phyloP scores from a whole-genome alignment of 495 filamentous ascomycete genomes.

The Neurospora sp. region DNA sequence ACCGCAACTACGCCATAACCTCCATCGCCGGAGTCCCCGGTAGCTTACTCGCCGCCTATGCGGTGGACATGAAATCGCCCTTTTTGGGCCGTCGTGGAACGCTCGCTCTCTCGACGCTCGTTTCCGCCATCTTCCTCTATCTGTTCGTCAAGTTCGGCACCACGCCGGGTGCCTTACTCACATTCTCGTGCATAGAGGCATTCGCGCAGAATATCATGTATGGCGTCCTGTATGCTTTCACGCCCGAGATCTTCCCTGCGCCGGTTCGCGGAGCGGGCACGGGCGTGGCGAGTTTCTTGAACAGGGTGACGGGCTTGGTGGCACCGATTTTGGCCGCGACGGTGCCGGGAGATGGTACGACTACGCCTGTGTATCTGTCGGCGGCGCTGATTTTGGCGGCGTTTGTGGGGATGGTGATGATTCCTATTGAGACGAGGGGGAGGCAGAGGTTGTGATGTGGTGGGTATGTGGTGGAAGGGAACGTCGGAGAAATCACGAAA shows the following conservation, averaged over 20 bases:
- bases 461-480: background rate
- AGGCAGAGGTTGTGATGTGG: slow-evolving; percentile 50
- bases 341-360: slow-evolving; percentile 53
- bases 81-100: slow-evolving; percentile 66
- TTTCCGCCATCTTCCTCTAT: slow-evolving; percentile 69
- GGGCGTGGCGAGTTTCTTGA: slow-evolving; percentile 62
- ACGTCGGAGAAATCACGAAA: background rate
- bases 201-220: slow-evolving; percentile 77
- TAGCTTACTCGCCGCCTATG: slow-evolving; percentile 56
- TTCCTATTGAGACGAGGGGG: slow-evolving; percentile 69
- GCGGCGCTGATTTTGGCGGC: slow-evolving; percentile 60
- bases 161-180: slow-evolving; percentile 50
- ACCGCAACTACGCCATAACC: slow-evolving; percentile 70
- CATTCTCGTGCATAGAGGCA: slow-evolving; percentile 67
- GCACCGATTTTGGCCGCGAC: slow-evolving; percentile 71
- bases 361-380: slow-evolving; percentile 62
- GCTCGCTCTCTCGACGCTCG: slow-evolving; percentile 51
- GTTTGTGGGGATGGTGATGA: slow-evolving; percentile 47
- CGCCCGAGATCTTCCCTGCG: slow-evolving; percentile 73
- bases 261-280: slow-evolving; percentile 72
- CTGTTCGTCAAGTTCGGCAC: slow-evolving; percentile 45
- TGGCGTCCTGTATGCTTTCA: slow-evolving; percentile 79
- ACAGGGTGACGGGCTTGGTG: slow-evolving; percentile 62
- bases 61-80: slow-evolving; percentile 55
- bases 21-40: slow-evolving; percentile 63